Evolutionary conservation across 805 yeast species (phyloP).

Genomic region (Kurtzmaniella fragi): DNA sequence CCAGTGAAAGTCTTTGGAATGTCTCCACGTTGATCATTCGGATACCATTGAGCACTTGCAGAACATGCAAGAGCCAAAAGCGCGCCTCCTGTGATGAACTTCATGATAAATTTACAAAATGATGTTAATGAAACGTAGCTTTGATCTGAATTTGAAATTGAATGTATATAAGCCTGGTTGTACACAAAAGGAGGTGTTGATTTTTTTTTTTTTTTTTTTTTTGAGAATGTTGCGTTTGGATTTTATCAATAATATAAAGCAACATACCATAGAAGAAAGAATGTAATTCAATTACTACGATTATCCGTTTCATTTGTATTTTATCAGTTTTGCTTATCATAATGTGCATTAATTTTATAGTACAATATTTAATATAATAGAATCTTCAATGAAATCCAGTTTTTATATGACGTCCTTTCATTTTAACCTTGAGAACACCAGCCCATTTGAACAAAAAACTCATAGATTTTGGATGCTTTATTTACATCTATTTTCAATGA

Average conservation of each 20-base stretch:
- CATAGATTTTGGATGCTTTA: slow-evolving; percentile 84
- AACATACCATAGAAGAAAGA: too few species aligned
- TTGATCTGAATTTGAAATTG: too few species aligned
- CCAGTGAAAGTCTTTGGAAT: slow-evolving; percentile 32
- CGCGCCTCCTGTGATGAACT: neutral
- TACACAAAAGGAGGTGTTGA: too few species aligned
- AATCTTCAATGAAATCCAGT: too few species aligned
- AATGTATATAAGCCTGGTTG: too few species aligned
- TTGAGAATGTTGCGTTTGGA: too few species aligned
- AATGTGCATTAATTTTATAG: neutral
- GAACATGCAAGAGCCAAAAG: neutral
- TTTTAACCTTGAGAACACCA: slow-evolving; percentile 58
- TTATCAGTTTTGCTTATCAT: neutral
- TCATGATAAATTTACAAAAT: neutral
- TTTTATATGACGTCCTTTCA: neutral
- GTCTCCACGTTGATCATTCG: slow-evolving; percentile 32
- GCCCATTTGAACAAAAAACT: slow-evolving; percentile 86
- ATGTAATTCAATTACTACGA: neutral
- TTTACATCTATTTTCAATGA: slow-evolving; percentile 77
- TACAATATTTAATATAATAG: neutral
- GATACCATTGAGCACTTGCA: slow-evolving; percentile 27
- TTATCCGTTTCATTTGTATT: neutral
- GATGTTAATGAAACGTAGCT: neutral
- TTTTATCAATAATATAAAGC: too few species aligned
- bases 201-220: too few species aligned